Conservation (phyloP, 345 rosid genomes). For the Bruguiera gymnorhiza region DNA sequence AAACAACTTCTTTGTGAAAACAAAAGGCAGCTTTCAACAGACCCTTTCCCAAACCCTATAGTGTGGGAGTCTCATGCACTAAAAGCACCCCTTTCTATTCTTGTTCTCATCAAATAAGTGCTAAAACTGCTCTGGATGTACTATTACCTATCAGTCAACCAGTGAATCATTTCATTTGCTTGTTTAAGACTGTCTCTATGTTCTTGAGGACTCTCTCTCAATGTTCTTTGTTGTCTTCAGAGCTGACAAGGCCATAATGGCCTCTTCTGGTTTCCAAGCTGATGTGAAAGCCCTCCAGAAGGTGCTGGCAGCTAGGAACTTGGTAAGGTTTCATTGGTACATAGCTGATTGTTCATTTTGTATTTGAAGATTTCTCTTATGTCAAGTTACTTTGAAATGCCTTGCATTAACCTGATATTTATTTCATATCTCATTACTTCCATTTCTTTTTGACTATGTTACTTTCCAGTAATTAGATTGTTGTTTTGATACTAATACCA, state of each 20-base stretch:
- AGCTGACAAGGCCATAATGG: constrained; percentile 77
- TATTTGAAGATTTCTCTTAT: background rate
- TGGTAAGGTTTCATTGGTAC: constrained; percentile 56
- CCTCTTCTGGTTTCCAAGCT: constrained; percentile 97
- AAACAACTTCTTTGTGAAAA: too few species aligned
- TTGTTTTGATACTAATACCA: too few species aligned
- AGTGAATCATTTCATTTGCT: too few species aligned
- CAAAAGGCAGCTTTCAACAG: too few species aligned
- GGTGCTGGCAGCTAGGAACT: constrained; percentile 70
- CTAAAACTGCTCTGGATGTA: too few species aligned
- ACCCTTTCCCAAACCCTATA: too few species aligned
- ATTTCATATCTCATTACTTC: background rate
- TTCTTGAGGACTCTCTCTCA: background rate
- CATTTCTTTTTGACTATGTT: background rate
- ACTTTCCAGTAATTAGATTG: background rate
- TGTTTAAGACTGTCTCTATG: too few species aligned
- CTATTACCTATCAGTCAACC: too few species aligned
- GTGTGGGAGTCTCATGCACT: too few species aligned
- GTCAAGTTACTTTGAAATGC: background rate
- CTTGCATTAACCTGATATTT: background rate
- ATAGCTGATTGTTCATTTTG: background rate
- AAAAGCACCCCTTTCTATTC: too few species aligned
- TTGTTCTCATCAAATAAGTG: too few species aligned
- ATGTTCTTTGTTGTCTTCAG: constrained; percentile 34
- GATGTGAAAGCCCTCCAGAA: constrained; percentile 94